These are phyloP conservation scores for Magnaporthiopsis rhizophila DNA, from an alignment of 2,329 filamentous ascomycete species.

Conservation along the genomic window DNA sequence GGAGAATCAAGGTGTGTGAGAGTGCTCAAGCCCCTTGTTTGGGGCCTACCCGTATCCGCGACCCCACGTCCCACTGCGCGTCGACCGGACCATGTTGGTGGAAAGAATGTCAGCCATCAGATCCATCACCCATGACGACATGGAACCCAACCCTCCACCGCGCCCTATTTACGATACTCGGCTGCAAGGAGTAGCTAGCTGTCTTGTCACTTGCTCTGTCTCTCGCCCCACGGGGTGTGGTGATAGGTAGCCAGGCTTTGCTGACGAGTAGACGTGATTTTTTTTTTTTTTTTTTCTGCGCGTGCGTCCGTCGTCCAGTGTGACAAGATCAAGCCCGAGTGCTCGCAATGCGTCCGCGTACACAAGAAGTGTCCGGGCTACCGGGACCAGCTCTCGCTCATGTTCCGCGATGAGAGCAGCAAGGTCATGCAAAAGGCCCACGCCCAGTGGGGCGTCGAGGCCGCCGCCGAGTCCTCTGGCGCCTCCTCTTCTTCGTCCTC, in stretches of 20 bases:
- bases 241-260: background rate
- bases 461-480: conserved; percentile 11
- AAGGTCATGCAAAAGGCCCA: conserved; percentile 53
- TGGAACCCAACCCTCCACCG: background rate
- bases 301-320: conserved; percentile 32
- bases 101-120: background rate
- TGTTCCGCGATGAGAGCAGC: conserved; percentile 59
- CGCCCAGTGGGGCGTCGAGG: conserved; percentile 36
- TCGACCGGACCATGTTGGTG: background rate
- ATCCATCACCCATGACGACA: background rate
- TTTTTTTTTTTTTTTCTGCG: no score
- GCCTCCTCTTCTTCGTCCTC: conserved; percentile 8
- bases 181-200: background rate
- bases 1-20: conserved; percentile 46
- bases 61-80: background rate
- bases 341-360: conserved; percentile 54
- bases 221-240: no score
- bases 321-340: conserved; percentile 52
- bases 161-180: background rate
- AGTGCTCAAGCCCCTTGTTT: conserved; percentile 4
- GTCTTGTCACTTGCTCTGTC: background rate
- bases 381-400: conserved; percentile 53
- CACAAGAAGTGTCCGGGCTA: conserved; percentile 56
- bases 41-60: background rate
- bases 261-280: background rate